A percentile compares a stretch with the other conserved stretches of the same genome.
Conservation (phyloP, 306 rosid species). For the Lagenaria siceraria region DNA sequence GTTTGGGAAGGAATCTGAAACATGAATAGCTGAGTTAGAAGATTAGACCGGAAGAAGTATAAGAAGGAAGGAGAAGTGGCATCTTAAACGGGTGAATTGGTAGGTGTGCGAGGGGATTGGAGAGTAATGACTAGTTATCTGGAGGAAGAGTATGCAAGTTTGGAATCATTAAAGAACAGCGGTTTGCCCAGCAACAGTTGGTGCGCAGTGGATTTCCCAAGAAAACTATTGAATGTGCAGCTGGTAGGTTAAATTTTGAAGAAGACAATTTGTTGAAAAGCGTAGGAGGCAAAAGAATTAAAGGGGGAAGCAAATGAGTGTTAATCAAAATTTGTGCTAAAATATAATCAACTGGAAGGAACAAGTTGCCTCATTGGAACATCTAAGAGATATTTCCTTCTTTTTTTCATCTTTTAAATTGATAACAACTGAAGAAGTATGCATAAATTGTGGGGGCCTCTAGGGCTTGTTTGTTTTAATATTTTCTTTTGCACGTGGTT, state of each 20-base stretch:
- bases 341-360: not conserved
- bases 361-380: not conserved
- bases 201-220: not conserved
- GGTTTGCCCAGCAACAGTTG: not conserved
- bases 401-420: not conserved
- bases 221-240: not conserved
- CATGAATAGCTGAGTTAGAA: not conserved
- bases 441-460: not conserved
- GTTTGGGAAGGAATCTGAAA: not conserved
- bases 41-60: not conserved
- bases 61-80: not conserved
- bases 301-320: not conserved
- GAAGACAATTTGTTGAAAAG: not conserved
- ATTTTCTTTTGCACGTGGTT: not conserved
- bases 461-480: not conserved
- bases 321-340: not conserved
- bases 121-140: not conserved
- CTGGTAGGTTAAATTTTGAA: not conserved
- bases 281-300: not conserved
- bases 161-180: not conserved
- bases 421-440: not conserved
- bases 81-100: not conserved
- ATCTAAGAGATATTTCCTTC: not conserved
- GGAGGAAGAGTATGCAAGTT: not conserved
- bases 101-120: not conserved